These are phyloP conservation scores for Aspergillus sclerotialis DNA, from an alignment of 2,329 filamentous ascomycete genomes.

Conservation along the genomic window DNA sequence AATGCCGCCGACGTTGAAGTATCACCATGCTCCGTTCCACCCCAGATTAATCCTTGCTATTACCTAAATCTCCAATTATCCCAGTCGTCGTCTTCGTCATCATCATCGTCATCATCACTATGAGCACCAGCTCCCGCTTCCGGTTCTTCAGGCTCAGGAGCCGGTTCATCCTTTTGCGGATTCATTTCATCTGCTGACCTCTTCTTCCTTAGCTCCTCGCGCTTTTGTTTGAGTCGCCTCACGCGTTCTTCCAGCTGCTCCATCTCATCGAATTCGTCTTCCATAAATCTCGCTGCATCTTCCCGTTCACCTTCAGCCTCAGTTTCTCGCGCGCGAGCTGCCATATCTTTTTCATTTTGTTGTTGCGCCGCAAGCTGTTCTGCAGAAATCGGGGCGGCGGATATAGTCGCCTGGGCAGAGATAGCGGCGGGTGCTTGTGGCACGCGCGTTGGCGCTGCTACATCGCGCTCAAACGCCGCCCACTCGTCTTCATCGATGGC, in stretches of 20 bases:
- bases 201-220: conserved; percentile 57
- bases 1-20: conserved; percentile 17
- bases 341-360: conserved; percentile 39
- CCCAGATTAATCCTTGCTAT: conserved; percentile 11
- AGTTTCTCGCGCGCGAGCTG: conserved; percentile 40
- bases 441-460: conserved; percentile 46
- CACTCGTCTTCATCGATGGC: conserved; percentile 69
- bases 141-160: conserved; percentile 18
- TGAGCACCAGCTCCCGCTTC: conserved; percentile 34
- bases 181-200: conserved; percentile 19
- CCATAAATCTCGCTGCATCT: conserved; percentile 64
- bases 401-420: conserved; percentile 52
- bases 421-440: conserved; percentile 25
- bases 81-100: conserved; percentile 33
- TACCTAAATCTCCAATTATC: conserved; percentile 38
- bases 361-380: conserved; percentile 54
- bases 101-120: conserved; percentile 34
- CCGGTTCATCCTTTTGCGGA: conserved; percentile 22
- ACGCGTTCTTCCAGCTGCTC: conserved; percentile 69
- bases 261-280: conserved; percentile 79
- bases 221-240: conserved; percentile 59
- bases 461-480: conserved; percentile 80
- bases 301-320: conserved; percentile 63
- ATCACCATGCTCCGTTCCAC: conserved; percentile 14
- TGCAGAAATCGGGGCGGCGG: conserved; percentile 60